Evolutionary conservation across 1,139 yeast species (phyloP), one percentile per base, ranked within the genome.

Genomic region (Kluyveromyces sp.): DNA sequence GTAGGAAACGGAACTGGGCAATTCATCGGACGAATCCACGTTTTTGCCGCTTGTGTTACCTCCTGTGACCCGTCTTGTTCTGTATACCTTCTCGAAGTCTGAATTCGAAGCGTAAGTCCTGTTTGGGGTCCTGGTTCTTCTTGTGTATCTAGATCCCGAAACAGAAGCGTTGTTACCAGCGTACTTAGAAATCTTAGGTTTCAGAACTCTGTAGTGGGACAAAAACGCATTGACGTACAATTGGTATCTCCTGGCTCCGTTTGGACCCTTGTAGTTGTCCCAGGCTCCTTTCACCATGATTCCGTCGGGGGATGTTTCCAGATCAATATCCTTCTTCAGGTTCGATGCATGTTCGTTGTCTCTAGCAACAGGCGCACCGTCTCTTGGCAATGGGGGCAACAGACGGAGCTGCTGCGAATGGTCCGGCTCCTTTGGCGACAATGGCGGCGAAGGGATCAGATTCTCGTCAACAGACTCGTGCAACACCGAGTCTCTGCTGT

Each of bases 361-460:
- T 26, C 31, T 35, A n/a, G 18, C 31, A 22, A 35, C 39, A 15
- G 18, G n/a, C n/a, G 39, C 13, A 12, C 31, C 31, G 28, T 22
- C 30, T n/a, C n/a, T 20, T 16, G 31, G 18, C 22, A 30, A 12
- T n/a, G 39, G 3, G 31, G 22, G 31, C 18, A 15, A 15, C n/a
- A 4, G 22, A 11, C 6, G 8, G 13, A n/a, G 25, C 13, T 18
- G 33, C 15, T 4, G 26, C 8, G 8, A 6, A 11, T 35, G 19
- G 2, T 29, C 29, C n/a, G 36, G 9, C 13, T 38, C 17, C 35
- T 51, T 53, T 30, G 64, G 64, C 6, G 64, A 60, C 38, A 58
- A 46, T 4, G 64, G 64, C 6, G 64, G 64, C 17, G 64, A 60
- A 1, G 60, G 63, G 11, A 59, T 56, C 31, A 49, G 44, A 16